Evolutionary conservation across 1,284 basidiomycete genomes (phyloP).

Genomic region (Taiwanofungus camphoratus): DNA sequence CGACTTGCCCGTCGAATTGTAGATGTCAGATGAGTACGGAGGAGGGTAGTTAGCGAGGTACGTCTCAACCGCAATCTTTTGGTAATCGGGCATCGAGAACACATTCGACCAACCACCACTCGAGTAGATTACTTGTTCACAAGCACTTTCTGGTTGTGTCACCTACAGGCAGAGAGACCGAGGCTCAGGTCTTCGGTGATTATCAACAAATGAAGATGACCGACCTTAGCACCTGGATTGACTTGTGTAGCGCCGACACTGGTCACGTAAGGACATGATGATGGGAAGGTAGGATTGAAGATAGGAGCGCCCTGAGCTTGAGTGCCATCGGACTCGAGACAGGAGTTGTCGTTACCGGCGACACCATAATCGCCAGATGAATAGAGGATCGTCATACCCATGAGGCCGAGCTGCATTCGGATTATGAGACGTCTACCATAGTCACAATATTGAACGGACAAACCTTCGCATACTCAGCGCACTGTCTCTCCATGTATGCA

Average conservation of each 20-base stretch:
- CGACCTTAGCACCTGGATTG: conserved; percentile 23
- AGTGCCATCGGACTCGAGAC: conserved; percentile 38
- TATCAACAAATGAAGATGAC: neutral
- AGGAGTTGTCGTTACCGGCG: conserved; percentile 37
- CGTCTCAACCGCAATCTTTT: conserved; percentile 12
- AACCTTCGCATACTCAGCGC: conserved; percentile 47
- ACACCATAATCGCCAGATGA: conserved; percentile 47
- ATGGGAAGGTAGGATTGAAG: conserved; percentile 52
- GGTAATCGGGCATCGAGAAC: conserved; percentile 15
- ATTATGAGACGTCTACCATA: neutral
- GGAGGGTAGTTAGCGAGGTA: conserved; percentile 12
- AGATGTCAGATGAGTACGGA: conserved; percentile 9
- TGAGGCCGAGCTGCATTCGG: conserved; percentile 29
- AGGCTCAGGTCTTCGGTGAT: neutral
- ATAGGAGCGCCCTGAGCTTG: conserved; percentile 27
- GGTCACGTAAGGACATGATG: conserved; percentile 52
- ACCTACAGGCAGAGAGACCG: neutral
- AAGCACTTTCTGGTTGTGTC: conserved; percentile 15
- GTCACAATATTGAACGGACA: conserved; percentile 9
- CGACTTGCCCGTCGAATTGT: conserved; percentile 14
- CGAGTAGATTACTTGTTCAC: conserved; percentile 12
- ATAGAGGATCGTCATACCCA: conserved; percentile 43
- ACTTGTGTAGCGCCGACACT: conserved; percentile 54
- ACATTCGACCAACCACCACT: conserved; percentile 19
- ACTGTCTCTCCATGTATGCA: conserved; percentile 44